These are phyloP conservation scores for Fusarium musae DNA, from an alignment of 2,329 filamentous ascomycete genomes.

Conservation along the genomic window DNA sequence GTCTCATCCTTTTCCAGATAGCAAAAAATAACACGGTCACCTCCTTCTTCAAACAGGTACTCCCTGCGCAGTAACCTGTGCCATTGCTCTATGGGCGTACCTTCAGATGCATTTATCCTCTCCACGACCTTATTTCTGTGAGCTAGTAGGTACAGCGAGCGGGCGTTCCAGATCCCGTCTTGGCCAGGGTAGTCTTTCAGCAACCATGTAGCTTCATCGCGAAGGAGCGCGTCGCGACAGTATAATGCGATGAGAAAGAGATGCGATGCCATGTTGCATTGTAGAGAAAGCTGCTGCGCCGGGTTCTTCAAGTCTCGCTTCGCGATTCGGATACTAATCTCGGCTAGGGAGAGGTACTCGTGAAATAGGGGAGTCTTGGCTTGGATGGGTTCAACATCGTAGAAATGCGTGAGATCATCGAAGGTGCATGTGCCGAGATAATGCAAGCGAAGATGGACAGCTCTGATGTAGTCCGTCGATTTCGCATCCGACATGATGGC, in stretches of 20 bases:
- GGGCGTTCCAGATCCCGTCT: slow-evolving; percentile 48
- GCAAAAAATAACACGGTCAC: slow-evolving; percentile 47
- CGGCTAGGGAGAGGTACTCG: slow-evolving; percentile 49
- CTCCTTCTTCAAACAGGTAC: slow-evolving; percentile 50
- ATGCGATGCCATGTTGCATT: slow-evolving; percentile 43
- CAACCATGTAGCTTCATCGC: slow-evolving; percentile 48
- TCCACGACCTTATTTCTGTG: slow-evolving; percentile 45
- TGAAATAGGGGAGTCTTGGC: slow-evolving; percentile 45
- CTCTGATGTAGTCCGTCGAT: slow-evolving; percentile 45
- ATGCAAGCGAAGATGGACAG: slow-evolving; percentile 49
- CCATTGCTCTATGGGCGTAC: slow-evolving; percentile 48
- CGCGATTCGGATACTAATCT: slow-evolving; percentile 36
- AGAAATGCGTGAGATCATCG: slow-evolving; percentile 42
- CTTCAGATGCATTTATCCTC: slow-evolving; percentile 42
- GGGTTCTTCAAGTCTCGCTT: slow-evolving; percentile 25
- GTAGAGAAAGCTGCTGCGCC: slow-evolving; percentile 39
- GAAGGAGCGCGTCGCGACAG: slow-evolving; percentile 48
- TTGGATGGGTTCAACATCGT: slow-evolving; percentile 32
- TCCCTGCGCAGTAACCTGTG: slow-evolving; percentile 48
- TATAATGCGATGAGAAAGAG: slow-evolving; percentile 42
- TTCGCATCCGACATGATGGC: slow-evolving; percentile 43
- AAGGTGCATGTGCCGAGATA: slow-evolving; percentile 45
- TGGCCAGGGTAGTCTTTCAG: slow-evolving; percentile 49
- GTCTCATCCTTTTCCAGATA: slow-evolving; percentile 42
- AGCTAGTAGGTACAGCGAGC: slow-evolving; percentile 44